phyloP scores from a whole-genome alignment of 2,329 filamentous ascomycete genomes.

The Trichoderma sp. region DNA sequence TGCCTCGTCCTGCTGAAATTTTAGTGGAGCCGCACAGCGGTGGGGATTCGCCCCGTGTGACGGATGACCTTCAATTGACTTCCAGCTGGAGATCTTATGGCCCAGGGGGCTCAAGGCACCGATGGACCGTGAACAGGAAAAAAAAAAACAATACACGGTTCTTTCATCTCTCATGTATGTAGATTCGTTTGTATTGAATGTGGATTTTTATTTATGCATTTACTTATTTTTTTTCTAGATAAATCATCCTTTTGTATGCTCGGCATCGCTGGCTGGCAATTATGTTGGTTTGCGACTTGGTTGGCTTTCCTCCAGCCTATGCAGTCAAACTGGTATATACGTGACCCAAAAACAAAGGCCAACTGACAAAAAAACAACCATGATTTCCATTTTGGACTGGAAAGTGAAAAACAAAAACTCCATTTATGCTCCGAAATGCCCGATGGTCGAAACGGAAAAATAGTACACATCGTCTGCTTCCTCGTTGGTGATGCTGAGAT shows the following conservation, averaged over 20 bases:
- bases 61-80: neutral
- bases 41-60: neutral
- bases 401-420: slow-evolving; percentile 5
- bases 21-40: neutral
- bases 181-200: neutral
- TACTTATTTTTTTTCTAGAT: neutral
- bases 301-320: neutral
- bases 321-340: neutral
- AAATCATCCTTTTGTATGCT: neutral
- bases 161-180: neutral
- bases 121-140: neutral
- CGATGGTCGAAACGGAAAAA: neutral
- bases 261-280: neutral
- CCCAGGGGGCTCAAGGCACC: neutral
- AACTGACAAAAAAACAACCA: neutral
- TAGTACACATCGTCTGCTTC: neutral
- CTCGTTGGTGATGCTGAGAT: no score
- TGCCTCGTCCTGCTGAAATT: slow-evolving; percentile 10
- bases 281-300: neutral
- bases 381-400: neutral
- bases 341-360: neutral
- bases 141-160: no score
- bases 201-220: neutral
- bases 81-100: neutral
- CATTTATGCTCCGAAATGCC: neutral